Evolutionary conservation across 768 basidiomycete genomes (phyloP), one percentile per base, ranked within the genome.

Genomic region (Auriculariales sp.): DNA sequence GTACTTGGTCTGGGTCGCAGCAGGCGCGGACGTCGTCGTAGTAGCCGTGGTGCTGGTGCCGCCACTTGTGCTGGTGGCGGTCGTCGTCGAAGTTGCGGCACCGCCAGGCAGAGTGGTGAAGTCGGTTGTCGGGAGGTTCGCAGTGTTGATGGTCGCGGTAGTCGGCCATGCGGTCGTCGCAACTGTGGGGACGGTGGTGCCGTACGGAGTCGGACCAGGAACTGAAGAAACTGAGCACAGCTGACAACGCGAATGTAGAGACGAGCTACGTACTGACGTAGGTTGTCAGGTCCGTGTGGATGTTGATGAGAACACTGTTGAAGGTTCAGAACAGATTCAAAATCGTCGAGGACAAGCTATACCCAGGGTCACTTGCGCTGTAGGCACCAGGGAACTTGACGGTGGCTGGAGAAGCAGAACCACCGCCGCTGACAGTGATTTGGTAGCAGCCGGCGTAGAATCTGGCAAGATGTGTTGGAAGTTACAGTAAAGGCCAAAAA

Each of bases 171-270:
- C 50, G 22, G 71, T 71, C 17, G 62, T 62, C 11, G 68, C 73
- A 25, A 71, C 63, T 4, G 70, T 48, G 4, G 70, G 62, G 15
- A 65, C 64, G 17, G 69, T 51, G 19, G 62, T 62, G 25, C 67
- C 71, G 59, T 73, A 77, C 17, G 77, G 68, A 35, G 71, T 66
- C 2, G 73, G 73, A 48, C 73, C 73, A 31, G 72, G 73, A 54
- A 74, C 42, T 46, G 24, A 3, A 53, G 15, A 22, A 15, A 6
- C n/a, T n/a, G 7, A 6, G 7, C 15, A 44, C 3, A 11, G 32
- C 24, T 14, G 14, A 4, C n/a, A 17, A 33, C 22, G 28, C 33
- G 34, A n/a, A 47, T 15, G 17, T 3, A 50, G 22, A 35, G 22
- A 35, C 10, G 14, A 14, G 22, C 28, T 35, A 25, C 29, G 19